A percentile compares a stretch with the other conserved stretches of the same genome.
Conservation (phyloP, 2,329 filamentous ascomycete genomes). For the Fusarium liriodendri region DNA sequence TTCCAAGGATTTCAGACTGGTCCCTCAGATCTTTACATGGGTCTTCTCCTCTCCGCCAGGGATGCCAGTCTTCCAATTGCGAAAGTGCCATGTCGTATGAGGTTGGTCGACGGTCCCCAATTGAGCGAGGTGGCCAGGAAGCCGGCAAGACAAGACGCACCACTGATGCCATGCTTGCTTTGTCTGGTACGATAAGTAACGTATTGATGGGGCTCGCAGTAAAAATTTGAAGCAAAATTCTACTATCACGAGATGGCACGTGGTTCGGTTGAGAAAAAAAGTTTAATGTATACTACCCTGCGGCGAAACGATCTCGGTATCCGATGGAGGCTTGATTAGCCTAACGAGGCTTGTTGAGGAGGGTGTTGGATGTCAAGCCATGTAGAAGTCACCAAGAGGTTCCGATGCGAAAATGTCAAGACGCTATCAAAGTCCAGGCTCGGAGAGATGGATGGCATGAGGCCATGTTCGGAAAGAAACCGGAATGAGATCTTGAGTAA, state of each 20-base stretch:
- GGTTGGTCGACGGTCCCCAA: conserved; percentile 7
- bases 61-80: neutral
- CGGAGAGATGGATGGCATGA: neutral
- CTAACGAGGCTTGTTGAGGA: neutral
- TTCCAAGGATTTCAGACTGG: neutral
- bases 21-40: conserved; percentile 1
- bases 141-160: conserved; percentile 10
- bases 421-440: neutral
- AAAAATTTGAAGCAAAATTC: conserved; percentile 6
- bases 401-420: neutral
- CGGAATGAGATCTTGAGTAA: conserved; percentile 5
- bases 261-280: neutral
- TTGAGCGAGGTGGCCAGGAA: conserved; percentile 4
- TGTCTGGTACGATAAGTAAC: neutral
- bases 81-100: conserved; percentile 31
- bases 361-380: neutral
- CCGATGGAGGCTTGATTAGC: neutral
- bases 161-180: neutral
- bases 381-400: neutral
- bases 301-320: neutral
- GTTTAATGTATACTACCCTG: conserved; percentile 1
- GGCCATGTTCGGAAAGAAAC: conserved; percentile 3
- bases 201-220: neutral
- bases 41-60: neutral
- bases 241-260: neutral